Conservation (phyloP, 73 alveolate genomes). For the Blepharisma stoltei region DNA sequence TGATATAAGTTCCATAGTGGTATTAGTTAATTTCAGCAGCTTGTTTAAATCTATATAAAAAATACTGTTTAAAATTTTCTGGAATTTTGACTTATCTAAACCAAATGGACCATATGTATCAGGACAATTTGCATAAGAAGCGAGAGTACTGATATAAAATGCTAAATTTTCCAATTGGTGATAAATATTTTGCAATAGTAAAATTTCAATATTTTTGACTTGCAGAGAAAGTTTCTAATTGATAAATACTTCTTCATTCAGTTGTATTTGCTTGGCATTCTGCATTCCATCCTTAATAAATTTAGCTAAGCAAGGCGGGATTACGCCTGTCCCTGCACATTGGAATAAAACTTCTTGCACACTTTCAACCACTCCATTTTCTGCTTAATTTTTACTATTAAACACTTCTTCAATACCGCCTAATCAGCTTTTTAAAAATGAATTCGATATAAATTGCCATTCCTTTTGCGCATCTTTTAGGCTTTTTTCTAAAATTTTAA, state of each 20-base stretch:
- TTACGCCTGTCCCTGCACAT: constrained; percentile 24
- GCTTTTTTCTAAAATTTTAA: neutral
- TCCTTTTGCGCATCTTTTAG: neutral
- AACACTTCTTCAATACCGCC: constrained; percentile 4
- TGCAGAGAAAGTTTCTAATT: neutral
- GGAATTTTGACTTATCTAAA: neutral
- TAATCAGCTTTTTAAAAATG: neutral
- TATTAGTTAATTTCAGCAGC: neutral
- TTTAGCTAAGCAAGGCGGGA: neutral
- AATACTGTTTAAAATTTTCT: neutral
- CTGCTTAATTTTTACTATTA: neutral
- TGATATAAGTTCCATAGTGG: constrained; percentile 1
- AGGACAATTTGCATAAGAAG: neutral
- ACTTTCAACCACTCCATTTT: neutral
- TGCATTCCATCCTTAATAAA: constrained; percentile 22
- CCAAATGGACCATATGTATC: neutral
- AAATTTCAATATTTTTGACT: neutral
- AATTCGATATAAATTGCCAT: neutral
- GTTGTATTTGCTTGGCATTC: neutral
- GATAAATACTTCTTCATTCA: neutral
- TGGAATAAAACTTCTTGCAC: neutral
- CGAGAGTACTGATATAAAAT: neutral
- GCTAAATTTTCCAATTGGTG: neutral
- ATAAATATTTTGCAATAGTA: neutral
- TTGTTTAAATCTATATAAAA: neutral